phyloP scores from a whole-genome alignment of 2,329 filamentous ascomycete genomes.

The Apiospora pterosperma region DNA sequence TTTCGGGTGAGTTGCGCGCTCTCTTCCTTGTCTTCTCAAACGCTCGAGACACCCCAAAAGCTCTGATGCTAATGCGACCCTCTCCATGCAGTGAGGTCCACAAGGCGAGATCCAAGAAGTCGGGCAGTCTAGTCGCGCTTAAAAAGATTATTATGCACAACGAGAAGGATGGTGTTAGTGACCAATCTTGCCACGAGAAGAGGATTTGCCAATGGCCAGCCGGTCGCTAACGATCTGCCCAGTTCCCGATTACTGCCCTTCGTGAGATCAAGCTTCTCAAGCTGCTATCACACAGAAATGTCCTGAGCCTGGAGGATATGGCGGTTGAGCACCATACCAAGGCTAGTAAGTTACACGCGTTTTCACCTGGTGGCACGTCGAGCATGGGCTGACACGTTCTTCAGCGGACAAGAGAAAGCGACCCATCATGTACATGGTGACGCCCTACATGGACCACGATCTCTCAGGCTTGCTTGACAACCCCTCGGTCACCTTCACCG shows the following conservation, averaged over 20 bases:
- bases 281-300: constrained; percentile 85
- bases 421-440: constrained; percentile 97
- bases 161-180: constrained; percentile 85
- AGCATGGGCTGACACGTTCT: constrained; percentile 14
- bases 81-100: constrained; percentile 69
- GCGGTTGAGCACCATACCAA: constrained; percentile 69
- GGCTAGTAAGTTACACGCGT: constrained; percentile 19
- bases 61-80: not conserved
- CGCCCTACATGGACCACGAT: constrained; percentile 98
- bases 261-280: constrained; percentile 98
- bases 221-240: constrained; percentile 15
- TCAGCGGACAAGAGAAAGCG: constrained; percentile 74
- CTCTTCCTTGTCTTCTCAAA: too few species aligned
- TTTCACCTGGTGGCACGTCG: not conserved
- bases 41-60: not conserved
- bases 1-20: constrained; percentile 64
- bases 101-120: constrained; percentile 75
- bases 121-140: constrained; percentile 74
- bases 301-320: constrained; percentile 90
- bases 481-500: constrained; percentile 80
- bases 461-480: constrained; percentile 97
- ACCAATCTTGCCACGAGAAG: not conserved
- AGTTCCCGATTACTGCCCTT: constrained; percentile 96
- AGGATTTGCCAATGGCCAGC: constrained; percentile 1
- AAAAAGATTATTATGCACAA: constrained; percentile 99